Base-by-base conservation (phyloP, 1,284 basidiomycete genomes). In the Xerocomus alliaceus region DNA sequence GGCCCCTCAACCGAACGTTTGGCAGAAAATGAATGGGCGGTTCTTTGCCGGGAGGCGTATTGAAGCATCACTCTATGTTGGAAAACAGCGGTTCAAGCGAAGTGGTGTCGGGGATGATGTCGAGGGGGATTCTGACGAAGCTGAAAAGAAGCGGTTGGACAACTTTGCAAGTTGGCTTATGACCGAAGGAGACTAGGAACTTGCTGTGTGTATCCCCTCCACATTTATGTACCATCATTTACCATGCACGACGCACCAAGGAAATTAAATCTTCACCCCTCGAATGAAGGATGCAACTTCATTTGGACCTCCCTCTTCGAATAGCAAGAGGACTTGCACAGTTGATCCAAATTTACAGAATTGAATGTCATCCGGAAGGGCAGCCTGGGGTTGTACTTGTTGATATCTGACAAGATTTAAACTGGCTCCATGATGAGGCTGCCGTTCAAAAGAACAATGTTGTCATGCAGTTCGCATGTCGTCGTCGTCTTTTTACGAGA, bases 11-110 rank as follows among this genome's bases (percentile, higher is more conserved):
- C 32, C 22, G 18, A 60, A 22, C 17, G 18, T 35, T 54, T 10
- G 39, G 50, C 71, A 95, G 89, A 98, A 93, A 89, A 98, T 98
- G 95, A 87, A 98, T 68, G 93, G 94, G 2, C 85, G 97, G 26
- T 98, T 89, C 79, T 99, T 99, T 74, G 92, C 88, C 26, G 93
- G 93, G 4, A 85, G 93, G 55, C 82, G 87, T 62, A 84, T 99
- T 50, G 88, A 92, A 69, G 97, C 97, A 0, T 86, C 85, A 8
- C 78, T 97, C 6, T 94, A 89, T 75, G 82, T 84, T 29, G 95
- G 94, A 42, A 91, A 88, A 74, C 90, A 95, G 68, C 83, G 89
- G 52, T 99, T 93, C 81, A 85, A 83, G 66, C 90, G 91, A 61
- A 90, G 87, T 60, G 92, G 89, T 12, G 78, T 78, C 20, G 83